A percentile compares a stretch with the other conserved stretches of the same genome.
Conservation (phyloP, 345 rosid species). For the Eucalyptus erythrocorys region DNA sequence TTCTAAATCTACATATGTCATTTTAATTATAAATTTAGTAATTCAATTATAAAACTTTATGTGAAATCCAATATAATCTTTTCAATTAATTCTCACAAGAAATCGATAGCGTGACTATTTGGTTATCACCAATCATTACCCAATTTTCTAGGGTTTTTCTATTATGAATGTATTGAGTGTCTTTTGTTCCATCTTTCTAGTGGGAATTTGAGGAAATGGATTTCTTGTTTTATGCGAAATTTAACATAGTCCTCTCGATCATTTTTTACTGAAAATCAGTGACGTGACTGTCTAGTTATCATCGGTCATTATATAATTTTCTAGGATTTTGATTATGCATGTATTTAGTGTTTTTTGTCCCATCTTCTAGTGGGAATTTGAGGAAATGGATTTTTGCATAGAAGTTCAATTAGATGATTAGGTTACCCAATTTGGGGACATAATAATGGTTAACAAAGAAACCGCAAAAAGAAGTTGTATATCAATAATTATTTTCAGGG, state of each 20-base stretch:
- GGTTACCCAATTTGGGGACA: background rate
- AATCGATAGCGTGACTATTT: background rate
- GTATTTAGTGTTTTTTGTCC: background rate
- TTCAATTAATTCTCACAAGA: accelerated
- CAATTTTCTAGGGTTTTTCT: background rate
- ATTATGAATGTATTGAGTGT: background rate
- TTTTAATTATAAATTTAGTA: background rate
- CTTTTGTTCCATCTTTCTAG: background rate
- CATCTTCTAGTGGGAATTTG: background rate
- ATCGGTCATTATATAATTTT: background rate
- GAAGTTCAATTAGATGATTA: background rate
- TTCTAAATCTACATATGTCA: background rate
- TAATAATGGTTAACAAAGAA: background rate
- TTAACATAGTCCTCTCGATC: background rate
- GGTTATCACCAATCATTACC: accelerated
- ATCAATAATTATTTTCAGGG: background rate
- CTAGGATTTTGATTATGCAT: background rate
- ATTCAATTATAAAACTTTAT: background rate
- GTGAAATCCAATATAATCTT: background rate
- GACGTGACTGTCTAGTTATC: accelerated
- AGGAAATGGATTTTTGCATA: background rate
- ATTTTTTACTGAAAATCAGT: background rate
- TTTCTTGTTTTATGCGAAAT: background rate
- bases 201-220: background rate
- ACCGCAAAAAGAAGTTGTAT: background rate